A percentile compares a stretch with the other conserved stretches of the same genome.
Conservation (phyloP, 495 filamentous ascomycete species). For the Margaritispora aquatica region DNA sequence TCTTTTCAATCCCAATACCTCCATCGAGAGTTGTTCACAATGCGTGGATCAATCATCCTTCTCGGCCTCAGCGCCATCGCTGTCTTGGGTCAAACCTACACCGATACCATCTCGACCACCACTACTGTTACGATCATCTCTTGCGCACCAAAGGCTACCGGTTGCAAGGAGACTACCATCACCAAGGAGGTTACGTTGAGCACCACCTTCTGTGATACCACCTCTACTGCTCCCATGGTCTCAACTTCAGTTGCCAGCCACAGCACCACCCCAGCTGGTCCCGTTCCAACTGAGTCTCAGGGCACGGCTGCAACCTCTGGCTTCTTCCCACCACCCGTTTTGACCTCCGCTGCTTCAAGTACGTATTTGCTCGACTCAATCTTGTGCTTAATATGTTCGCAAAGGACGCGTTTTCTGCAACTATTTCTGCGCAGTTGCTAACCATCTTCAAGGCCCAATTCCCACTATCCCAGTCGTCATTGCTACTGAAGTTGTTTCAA, state of each 20-base stretch:
- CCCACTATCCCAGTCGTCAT: background rate
- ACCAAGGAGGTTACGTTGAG: slow-evolving; percentile 41
- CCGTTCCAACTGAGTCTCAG: background rate
- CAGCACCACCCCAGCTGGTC: background rate
- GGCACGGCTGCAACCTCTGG: background rate
- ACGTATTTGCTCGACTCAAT: background rate
- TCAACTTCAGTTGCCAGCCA: slow-evolving; percentile 3
- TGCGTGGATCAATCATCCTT: slow-evolving; percentile 21
- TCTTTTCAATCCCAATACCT: slow-evolving; percentile 1
- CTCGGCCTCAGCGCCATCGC: slow-evolving; percentile 23
- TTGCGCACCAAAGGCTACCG: slow-evolving; percentile 4
- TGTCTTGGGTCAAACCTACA: background rate
- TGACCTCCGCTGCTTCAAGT: background rate
- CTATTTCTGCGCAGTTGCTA: background rate
- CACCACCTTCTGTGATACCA: slow-evolving; percentile 31
- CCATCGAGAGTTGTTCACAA: slow-evolving; percentile 5
- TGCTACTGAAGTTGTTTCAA: background rate
- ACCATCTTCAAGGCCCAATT: background rate
- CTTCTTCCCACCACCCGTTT: background rate
- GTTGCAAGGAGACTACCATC: slow-evolving; percentile 37
- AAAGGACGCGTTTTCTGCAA: background rate
- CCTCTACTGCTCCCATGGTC: slow-evolving; percentile 23
- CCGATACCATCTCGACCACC: background rate
- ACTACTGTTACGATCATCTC: slow-evolving; percentile 15
- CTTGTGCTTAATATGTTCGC: background rate